Evolutionary conservation across 139 green algal genomes (phyloP), one percentile per base, ranked within the genome.

Genomic region (Chlamydomonas applanata): DNA sequence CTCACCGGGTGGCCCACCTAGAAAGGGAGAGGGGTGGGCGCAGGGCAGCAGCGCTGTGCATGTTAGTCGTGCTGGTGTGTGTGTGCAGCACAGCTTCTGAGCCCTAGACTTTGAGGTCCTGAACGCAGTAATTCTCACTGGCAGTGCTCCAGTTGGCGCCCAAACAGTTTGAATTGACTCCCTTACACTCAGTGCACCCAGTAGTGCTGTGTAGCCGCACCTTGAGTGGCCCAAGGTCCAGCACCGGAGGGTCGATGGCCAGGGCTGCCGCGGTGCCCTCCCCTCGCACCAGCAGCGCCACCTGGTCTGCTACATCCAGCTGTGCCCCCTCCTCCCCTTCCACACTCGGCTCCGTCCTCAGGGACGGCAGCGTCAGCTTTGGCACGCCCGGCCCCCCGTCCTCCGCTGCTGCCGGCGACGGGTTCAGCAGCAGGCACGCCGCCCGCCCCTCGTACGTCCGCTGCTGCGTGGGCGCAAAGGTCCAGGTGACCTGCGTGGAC

Each of bases 201-300:
- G n/a, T n/a, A n/a, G n/a, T n/a, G n/a, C n/a, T 49, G 40, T 11
- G 40, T 49, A 11, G 7, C 7, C 40, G 2, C 22, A 73, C 67
- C 67, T 60, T 73, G 29, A 73, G 68, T 9, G 78, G 66, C 17
- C 86, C 87, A 44, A 92, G 77, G 29, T 86, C 75, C 66, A 91
- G 13, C 2, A 4, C 46, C 2, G 71, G 52, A 1, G 89, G 89
- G 11, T 92, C 87, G 2, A 91, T 46, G 16, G 78, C 71, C n/a
- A 94, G 45, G 3, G 85, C 87, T 5, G 85, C 82, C 29, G 70
- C 53, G 0, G 82, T 91, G 46, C 86, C 87, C 69, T 92, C 81
- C 13, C 85, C 89, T 19, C 84, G 65, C 57, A 94, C 45, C 0
- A 17, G 71, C n/a, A 94, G 32, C 34, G 1, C 19, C 63, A 84